These are phyloP conservation scores for Ustanciosporium gigantosporum DNA, from an alignment of 1,284 basidiomycete genomes.

Conservation along the genomic window DNA sequence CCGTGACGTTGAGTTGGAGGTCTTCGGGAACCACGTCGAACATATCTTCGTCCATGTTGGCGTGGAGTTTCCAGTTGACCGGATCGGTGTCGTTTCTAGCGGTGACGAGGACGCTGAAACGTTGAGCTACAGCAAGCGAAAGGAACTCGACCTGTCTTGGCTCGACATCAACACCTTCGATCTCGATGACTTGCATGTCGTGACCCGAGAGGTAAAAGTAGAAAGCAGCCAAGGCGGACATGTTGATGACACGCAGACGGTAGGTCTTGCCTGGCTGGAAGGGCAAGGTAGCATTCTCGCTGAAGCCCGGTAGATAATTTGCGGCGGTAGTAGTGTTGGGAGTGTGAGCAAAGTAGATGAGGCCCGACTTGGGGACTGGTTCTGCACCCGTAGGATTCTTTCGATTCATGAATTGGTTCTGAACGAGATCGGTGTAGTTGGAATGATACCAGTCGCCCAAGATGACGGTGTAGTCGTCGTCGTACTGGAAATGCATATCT, in stretches of 20 bases:
- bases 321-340: conserved; percentile 61
- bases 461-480: conserved; percentile 86
- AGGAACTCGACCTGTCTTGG: conserved; percentile 29
- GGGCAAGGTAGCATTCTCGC: conserved; percentile 81
- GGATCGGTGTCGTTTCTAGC: conserved; percentile 75
- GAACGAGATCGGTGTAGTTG: conserved; percentile 46
- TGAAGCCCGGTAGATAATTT: conserved; percentile 61
- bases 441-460: conserved; percentile 73
- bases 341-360: conserved; percentile 79
- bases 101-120: conserved; percentile 47
- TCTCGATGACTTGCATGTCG: conserved; percentile 48
- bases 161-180: conserved; percentile 43
- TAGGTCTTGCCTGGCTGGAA: conserved; percentile 63
- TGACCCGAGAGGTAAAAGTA: conserved; percentile 41
- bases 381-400: conserved; percentile 60
- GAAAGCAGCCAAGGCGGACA: conserved; percentile 61
- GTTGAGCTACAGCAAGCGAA: conserved; percentile 40
- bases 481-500: conserved; percentile 69
- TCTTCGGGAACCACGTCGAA: conserved; percentile 55
- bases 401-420: conserved; percentile 70
- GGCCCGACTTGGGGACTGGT: conserved; percentile 66
- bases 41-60: conserved; percentile 76
- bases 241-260: conserved; percentile 67
- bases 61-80: conserved; percentile 84
- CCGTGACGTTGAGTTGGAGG: conserved; percentile 53